Conservation (phyloP, 1,284 basidiomycete genomes). For the Ganoderma lingzhi region DNA sequence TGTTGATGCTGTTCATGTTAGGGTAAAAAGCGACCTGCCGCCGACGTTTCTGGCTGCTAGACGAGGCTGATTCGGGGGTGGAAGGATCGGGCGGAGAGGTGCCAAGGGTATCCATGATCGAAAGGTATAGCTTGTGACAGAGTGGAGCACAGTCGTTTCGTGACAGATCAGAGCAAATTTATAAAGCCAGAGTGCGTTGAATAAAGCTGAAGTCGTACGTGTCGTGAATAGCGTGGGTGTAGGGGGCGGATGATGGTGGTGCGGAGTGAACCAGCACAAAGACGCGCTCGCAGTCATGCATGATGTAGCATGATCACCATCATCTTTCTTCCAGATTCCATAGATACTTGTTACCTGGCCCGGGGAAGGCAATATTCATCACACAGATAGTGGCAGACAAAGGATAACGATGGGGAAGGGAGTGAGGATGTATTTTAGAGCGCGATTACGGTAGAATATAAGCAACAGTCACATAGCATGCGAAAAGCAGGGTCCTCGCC, state of each 20-base stretch:
- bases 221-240: conserved; percentile 25
- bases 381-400: background rate
- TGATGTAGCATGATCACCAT: background rate
- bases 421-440: conserved; percentile 31
- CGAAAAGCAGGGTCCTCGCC: conserved; percentile 6
- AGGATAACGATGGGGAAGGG: conserved; percentile 10
- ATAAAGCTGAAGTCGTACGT: conserved; percentile 20
- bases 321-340: background rate
- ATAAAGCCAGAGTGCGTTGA: background rate
- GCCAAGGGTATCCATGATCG: conserved; percentile 30
- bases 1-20: conserved; percentile 72
- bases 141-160: conserved; percentile 14
- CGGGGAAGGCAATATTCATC: background rate
- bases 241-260: conserved; percentile 26
- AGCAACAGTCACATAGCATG: conserved; percentile 13
- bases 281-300: conserved; percentile 9
- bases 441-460: conserved; percentile 25
- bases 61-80: conserved; percentile 20
- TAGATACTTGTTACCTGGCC: background rate
- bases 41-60: conserved; percentile 47
- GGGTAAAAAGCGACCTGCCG: conserved; percentile 80
- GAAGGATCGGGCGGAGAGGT: conserved; percentile 13
- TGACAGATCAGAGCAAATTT: conserved; percentile 1
- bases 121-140: conserved; percentile 22
- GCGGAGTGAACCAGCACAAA: conserved; percentile 28